Percentiles rank a stretch among this genome's conserved stretches.
These are phyloP conservation scores for Ophiosphaerella narmari DNA, from an alignment of 2,329 filamentous ascomycete genomes.

Conservation along the genomic window DNA sequence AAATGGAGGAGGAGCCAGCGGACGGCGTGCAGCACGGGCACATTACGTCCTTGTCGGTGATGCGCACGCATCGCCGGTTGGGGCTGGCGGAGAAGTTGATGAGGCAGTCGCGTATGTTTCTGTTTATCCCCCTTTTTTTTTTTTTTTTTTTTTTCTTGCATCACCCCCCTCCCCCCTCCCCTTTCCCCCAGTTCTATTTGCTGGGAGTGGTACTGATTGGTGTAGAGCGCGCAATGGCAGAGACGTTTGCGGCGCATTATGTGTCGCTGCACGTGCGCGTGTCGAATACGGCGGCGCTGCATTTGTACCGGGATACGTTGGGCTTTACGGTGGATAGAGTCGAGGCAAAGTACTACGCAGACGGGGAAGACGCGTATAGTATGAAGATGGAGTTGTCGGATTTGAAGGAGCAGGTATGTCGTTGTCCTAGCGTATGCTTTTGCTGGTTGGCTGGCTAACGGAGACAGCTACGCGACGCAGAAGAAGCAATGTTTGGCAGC, in stretches of 20 bases:
- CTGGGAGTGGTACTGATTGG: no score
- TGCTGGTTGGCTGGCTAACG: no score
- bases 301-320: slow-evolving; percentile 78
- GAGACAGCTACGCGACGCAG: slow-evolving; percentile 49
- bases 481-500: slow-evolving; percentile 43
- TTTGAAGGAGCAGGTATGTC: slow-evolving; percentile 53
- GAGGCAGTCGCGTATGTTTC: slow-evolving; percentile 77
- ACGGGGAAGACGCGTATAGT: slow-evolving; percentile 92
- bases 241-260: slow-evolving; percentile 88
- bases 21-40: slow-evolving; percentile 93
- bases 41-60: slow-evolving; percentile 93
- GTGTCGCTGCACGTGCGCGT: slow-evolving; percentile 95
- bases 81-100: slow-evolving; percentile 97
- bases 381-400: slow-evolving; percentile 84
- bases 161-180: background rate
- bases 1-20: slow-evolving; percentile 97
- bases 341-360: slow-evolving; percentile 91
- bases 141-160: no score
- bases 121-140: background rate
- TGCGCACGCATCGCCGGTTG: slow-evolving; percentile 89
- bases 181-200: background rate
- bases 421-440: no score
- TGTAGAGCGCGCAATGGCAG: slow-evolving; percentile 87
- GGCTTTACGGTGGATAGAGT: slow-evolving; percentile 51
- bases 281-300: slow-evolving; percentile 87